Evolutionary conservation across 2,329 filamentous ascomycete species (phyloP).

Genomic region (Fusarium sp.): DNA sequence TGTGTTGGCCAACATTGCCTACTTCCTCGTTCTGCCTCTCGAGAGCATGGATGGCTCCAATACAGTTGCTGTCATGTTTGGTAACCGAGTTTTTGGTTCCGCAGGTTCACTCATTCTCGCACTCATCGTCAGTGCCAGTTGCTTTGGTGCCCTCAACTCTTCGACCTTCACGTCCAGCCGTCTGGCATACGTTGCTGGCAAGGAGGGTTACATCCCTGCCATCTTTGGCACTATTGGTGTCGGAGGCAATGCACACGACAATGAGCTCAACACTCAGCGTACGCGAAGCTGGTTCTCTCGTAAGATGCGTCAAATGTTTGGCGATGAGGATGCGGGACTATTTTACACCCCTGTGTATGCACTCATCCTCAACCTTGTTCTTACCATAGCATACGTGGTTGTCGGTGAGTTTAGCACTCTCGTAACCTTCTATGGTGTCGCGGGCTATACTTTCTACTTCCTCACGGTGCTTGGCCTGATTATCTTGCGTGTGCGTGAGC

Average conservation of each 20-base stretch:
- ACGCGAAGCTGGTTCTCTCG: constrained; percentile 70
- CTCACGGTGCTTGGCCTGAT: constrained; percentile 94
- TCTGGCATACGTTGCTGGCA: constrained; percentile 92
- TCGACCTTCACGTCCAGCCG: constrained; percentile 93
- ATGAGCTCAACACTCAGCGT: constrained; percentile 59
- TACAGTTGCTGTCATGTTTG: constrained; percentile 96
- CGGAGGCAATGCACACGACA: constrained; percentile 59
- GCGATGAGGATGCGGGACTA: constrained; percentile 82
- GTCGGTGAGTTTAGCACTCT: constrained; percentile 93
- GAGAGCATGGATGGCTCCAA: constrained; percentile 86
- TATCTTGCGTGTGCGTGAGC: constrained; percentile 87
- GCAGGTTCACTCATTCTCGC: constrained; percentile 86
- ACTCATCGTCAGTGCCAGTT: constrained; percentile 89
- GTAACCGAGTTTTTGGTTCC: constrained; percentile 87
- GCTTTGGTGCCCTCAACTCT: constrained; percentile 94
- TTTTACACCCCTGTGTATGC: constrained; percentile 97
- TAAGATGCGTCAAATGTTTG: constrained; percentile 71
- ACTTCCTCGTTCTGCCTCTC: constrained; percentile 92
- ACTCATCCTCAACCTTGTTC: constrained; percentile 80
- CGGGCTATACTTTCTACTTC: constrained; percentile 98
- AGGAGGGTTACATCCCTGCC: constrained; percentile 91
- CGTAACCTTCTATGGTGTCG: constrained; percentile 96
- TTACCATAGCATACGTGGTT: constrained; percentile 83
- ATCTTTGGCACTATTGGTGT: constrained; percentile 88
- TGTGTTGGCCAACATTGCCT: constrained; percentile 89